Evolutionary conservation across 805 yeast genomes (phyloP).

Genomic region (Ogataea chonburiensis): DNA sequence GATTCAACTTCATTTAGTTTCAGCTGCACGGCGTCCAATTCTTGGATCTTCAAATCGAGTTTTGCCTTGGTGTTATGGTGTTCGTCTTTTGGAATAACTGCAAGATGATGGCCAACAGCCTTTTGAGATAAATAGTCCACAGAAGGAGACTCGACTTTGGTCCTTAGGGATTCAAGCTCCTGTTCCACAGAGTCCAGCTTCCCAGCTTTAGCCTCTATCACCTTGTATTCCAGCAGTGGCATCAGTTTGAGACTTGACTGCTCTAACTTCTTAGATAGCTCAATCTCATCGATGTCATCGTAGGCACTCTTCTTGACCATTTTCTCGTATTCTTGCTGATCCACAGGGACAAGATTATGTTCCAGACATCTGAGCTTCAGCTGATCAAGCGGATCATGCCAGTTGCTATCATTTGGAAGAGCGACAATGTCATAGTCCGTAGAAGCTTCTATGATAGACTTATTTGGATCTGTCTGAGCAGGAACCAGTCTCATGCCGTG

Average conservation of each 20-base stretch:
- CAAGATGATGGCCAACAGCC: constrained; percentile 29
- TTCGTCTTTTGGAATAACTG: constrained; percentile 16
- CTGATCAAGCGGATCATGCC: constrained; percentile 12
- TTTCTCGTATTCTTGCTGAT: constrained; percentile 22
- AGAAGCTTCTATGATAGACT: constrained; percentile 26
- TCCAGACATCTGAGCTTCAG: constrained; percentile 11
- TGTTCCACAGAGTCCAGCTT: constrained; percentile 8
- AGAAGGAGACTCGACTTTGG: constrained; percentile 31
- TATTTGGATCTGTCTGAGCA: constrained; percentile 13
- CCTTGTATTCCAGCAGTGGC: constrained; percentile 12
- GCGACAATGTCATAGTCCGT: constrained; percentile 28
- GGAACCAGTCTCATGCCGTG: constrained; percentile 24
- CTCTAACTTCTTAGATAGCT: constrained; percentile 19
- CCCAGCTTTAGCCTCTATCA: constrained; percentile 9
- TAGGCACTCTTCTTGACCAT: constrained; percentile 24
- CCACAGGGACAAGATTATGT: constrained; percentile 22
- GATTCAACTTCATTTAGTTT: background rate
- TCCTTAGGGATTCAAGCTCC: constrained; percentile 13
- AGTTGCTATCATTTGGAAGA: constrained; percentile 26
- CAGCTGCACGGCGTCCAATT: background rate
- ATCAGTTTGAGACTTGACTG: constrained; percentile 19
- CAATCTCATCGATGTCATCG: constrained; percentile 21
- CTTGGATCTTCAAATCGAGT: background rate
- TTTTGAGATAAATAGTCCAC: constrained; percentile 29
- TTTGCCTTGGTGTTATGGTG: constrained; percentile 1